Conservation (phyloP, 352 stramenopile species). For the Globisporangium ultimum region DNA sequence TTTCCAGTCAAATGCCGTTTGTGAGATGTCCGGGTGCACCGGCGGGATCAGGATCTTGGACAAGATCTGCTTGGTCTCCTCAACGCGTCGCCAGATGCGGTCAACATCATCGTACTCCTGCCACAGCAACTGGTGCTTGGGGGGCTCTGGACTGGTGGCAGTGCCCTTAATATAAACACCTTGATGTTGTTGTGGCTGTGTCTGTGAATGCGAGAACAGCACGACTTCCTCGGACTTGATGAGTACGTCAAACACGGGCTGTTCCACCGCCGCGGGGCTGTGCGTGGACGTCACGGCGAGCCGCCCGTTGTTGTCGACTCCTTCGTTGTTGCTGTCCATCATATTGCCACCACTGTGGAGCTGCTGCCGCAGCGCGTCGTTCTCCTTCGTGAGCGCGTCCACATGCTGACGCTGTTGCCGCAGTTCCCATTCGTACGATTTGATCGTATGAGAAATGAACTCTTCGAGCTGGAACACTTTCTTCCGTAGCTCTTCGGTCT, state of each 20-base stretch:
- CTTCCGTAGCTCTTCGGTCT: slow-evolving; percentile 64
- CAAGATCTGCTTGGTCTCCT: slow-evolving; percentile 38
- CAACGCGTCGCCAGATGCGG: slow-evolving; percentile 24
- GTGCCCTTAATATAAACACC: no score
- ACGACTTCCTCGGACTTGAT: slow-evolving; percentile 29
- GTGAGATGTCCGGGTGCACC: slow-evolving; percentile 28
- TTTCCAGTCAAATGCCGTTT: slow-evolving; percentile 58
- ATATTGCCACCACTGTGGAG: background rate
- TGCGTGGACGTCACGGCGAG: slow-evolving; percentile 2
- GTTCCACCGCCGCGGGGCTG: slow-evolving; percentile 23
- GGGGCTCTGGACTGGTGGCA: no score
- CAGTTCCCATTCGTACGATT: slow-evolving; percentile 52
- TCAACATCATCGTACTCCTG: slow-evolving; percentile 25
- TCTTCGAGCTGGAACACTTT: slow-evolving; percentile 72
- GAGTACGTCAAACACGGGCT: slow-evolving; percentile 13
- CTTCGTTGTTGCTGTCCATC: background rate
- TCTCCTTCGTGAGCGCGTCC: slow-evolving; percentile 41
- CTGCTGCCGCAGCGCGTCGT: slow-evolving; percentile 29
- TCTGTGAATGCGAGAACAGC: slow-evolving; percentile 4
- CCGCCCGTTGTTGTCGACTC: slow-evolving; percentile 3
- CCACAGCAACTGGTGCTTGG: slow-evolving; percentile 13
- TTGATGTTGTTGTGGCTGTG: background rate
- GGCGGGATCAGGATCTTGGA: slow-evolving; percentile 40
- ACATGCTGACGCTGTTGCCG: slow-evolving; percentile 38
- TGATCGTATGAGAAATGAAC: slow-evolving; percentile 56